Conservation (phyloP, 495 filamentous ascomycete species). For the Ascodesmis nigricans region DNA sequence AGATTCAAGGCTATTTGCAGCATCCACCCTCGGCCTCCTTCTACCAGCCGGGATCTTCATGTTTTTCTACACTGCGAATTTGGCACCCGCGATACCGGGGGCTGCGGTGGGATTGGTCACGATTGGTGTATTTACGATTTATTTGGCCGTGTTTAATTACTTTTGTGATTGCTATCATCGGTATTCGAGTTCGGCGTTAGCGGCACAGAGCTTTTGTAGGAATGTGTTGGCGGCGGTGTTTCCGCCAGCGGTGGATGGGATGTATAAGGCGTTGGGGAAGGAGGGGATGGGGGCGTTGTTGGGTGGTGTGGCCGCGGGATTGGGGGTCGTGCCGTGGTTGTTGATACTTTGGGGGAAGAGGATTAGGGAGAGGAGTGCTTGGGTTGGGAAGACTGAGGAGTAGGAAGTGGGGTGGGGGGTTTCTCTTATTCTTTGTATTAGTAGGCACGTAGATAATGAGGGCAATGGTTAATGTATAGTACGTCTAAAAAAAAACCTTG, state of each 20-base stretch:
- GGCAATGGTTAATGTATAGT: no score
- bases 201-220: slow-evolving; percentile 61
- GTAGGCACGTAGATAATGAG: no score
- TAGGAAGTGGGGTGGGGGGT: no score
- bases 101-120: slow-evolving; percentile 51
- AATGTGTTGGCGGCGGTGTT: slow-evolving; percentile 73
- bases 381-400: no score
- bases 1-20: slow-evolving; percentile 65
- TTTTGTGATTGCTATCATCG: slow-evolving; percentile 75
- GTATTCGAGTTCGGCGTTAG: slow-evolving; percentile 68
- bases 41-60: slow-evolving; percentile 56
- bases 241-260: slow-evolving; percentile 46
- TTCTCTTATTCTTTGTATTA: no score
- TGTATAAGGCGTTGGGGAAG: slow-evolving; percentile 53
- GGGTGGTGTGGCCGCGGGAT: slow-evolving; percentile 44
- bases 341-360: slow-evolving; percentile 56
- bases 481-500: no score
- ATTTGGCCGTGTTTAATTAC: slow-evolving; percentile 84
- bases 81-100: slow-evolving; percentile 59
- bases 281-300: slow-evolving; percentile 53
- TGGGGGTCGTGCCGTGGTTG: slow-evolving; percentile 72
- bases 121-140: slow-evolving; percentile 75
- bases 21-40: slow-evolving; percentile 37
- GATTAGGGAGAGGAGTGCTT: slow-evolving; percentile 58
- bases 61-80: slow-evolving; percentile 52